Evolutionary conservation across 2,329 filamentous ascomycete genomes (phyloP).

Genomic region (Rhynchosporium secalis): DNA sequence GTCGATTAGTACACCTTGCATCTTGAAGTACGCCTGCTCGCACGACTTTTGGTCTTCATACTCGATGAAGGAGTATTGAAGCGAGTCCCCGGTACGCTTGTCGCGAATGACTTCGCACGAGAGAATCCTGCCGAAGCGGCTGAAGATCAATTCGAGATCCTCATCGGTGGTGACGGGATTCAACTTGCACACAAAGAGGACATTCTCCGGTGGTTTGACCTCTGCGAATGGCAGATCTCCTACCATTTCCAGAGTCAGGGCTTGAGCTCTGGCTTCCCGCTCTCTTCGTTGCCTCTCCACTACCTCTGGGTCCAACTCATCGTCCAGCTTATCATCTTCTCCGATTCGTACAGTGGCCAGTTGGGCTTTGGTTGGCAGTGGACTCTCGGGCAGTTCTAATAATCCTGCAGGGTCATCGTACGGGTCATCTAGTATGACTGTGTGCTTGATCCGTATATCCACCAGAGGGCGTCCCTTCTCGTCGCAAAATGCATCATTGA

Average conservation of each 20-base stretch:
- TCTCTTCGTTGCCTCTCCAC: conserved; percentile 79
- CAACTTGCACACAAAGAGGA: conserved; percentile 97
- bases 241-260: conserved; percentile 94
- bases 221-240: conserved; percentile 96
- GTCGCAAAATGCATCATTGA: conserved; percentile 87
- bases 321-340: conserved; percentile 79
- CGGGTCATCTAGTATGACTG: conserved; percentile 87
- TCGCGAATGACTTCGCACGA: conserved; percentile 97
- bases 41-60: conserved; percentile 91
- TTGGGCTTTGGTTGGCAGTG: conserved; percentile 79
- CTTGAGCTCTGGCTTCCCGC: conserved; percentile 88
- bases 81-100: conserved; percentile 86
- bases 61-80: conserved; percentile 98
- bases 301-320: conserved; percentile 74
- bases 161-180: conserved; percentile 96
- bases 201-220: conserved; percentile 94
- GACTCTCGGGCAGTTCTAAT: conserved; percentile 75
- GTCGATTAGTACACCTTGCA: conserved; percentile 96
- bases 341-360: conserved; percentile 88
- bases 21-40: conserved; percentile 96
- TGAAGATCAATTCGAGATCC: conserved; percentile 94
- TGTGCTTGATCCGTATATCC: conserved; percentile 93
- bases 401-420: conserved; percentile 80
- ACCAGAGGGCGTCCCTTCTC: conserved; percentile 83
- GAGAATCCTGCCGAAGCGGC: conserved; percentile 90